Evolutionary conservation across 306 rosid genomes (phyloP), one percentile per base, ranked within the genome.

Genomic region (Glycine latifolia): DNA sequence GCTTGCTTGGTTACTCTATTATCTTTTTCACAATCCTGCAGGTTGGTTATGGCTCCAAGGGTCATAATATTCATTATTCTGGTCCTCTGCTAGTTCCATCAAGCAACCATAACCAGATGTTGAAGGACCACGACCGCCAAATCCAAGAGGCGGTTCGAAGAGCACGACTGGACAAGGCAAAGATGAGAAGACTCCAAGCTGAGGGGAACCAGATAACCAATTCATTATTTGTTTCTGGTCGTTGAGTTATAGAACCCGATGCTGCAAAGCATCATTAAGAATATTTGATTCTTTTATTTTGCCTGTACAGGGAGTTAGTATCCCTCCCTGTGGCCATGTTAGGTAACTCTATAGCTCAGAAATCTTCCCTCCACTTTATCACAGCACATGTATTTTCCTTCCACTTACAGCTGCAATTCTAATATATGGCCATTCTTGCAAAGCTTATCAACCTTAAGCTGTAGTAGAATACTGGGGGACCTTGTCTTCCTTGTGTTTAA

Each of bases 61-160:
- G 97, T 77, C 94, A 94, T 85, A 96, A 96, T 82, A 91, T 96
- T 69, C 99, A 93, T 82, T 96, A 96, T 88, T 96, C 99, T 33
- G 99, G 99, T 67, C 99, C 99, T 12, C 82, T 96, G 86, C 81
- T 96, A 12, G 98, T 92, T 74, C 97, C 98, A n/a, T 93, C 98
- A 10, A 88, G 92, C 86, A 96, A 96, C 89, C 86, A 87, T 94
- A 98, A 95, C 60, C 99, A 96, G 90, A 87, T 93, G 98, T 84
- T 96, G 87, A 96, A 96, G 88, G 99, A 96, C 31, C 84, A 96
- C 0, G 98, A 96, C 81, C 94, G 97, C 54, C 99, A 96, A 20
- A 94, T 96, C 82, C 99, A 96, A 79, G 99, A 96, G 87, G 98
- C 94, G 3, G 97, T 87, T 76, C 84, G 98, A 90, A 89, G 97